These are phyloP conservation scores for Galerina sulciceps DNA, from an alignment of 768 basidiomycete genomes.

Conservation along the genomic window DNA sequence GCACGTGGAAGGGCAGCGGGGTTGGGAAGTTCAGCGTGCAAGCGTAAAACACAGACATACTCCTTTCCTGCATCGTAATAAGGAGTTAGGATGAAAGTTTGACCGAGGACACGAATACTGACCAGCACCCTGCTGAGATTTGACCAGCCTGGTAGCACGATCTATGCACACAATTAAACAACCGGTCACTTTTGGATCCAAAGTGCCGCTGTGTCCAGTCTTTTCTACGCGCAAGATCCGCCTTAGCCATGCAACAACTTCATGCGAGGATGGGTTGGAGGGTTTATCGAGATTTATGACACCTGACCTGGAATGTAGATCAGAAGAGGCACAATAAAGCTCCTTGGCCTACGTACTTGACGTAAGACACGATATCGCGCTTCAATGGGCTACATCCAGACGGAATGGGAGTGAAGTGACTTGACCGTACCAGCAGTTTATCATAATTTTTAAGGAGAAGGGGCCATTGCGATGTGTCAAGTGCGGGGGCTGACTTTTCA, in stretches of 20 bases:
- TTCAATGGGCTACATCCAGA: slow-evolving; percentile 93
- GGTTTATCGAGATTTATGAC: slow-evolving; percentile 99
- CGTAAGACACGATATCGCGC: slow-evolving; percentile 88
- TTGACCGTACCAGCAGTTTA: slow-evolving; percentile 91
- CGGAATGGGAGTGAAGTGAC: slow-evolving; percentile 98
- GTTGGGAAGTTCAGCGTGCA: slow-evolving; percentile 82
- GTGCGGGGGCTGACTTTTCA: slow-evolving; percentile 69
- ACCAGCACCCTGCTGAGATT: slow-evolving; percentile 99
- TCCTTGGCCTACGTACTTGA: slow-evolving; percentile 62
- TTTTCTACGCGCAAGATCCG: slow-evolving; percentile 97
- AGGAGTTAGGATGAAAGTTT: background rate
- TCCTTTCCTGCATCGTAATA: slow-evolving; percentile 76
- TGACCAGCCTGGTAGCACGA: slow-evolving; percentile 95
- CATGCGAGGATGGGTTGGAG: slow-evolving; percentile 98
- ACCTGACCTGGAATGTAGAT: slow-evolving; percentile 71
- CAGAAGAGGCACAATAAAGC: background rate
- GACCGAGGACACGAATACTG: slow-evolving; percentile 14
- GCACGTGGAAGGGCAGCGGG: slow-evolving; percentile 90
- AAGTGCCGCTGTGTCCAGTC: slow-evolving; percentile 97
- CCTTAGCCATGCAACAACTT: slow-evolving; percentile 98
- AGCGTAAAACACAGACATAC: slow-evolving; percentile 94
- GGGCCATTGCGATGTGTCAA: slow-evolving; percentile 98
- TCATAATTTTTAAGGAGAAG: slow-evolving; percentile 98
- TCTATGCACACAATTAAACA: slow-evolving; percentile 99
- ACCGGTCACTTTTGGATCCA: slow-evolving; percentile 99